phyloP scores from a whole-genome alignment of 805 yeast genomes.

The Millerozyma acaciae region DNA sequence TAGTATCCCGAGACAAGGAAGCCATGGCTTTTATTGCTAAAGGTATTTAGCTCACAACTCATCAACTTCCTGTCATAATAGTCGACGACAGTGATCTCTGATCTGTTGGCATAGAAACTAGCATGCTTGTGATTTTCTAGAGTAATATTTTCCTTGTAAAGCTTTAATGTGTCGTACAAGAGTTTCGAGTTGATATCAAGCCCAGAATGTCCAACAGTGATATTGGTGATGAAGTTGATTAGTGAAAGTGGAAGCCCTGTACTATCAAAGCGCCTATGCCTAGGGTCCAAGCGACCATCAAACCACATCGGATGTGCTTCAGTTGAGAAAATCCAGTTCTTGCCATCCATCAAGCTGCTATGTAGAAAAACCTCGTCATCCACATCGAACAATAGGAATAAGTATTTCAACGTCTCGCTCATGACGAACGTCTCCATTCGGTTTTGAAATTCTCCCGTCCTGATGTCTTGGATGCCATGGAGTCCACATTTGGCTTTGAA shows the following conservation, averaged over 20 bases:
- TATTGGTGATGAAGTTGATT: too few species aligned
- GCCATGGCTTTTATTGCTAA: constrained; percentile 7
- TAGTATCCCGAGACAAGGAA: constrained; percentile 37
- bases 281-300: constrained; percentile 21
- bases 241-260: too few species aligned
- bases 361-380: constrained; percentile 45
- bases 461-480: constrained; percentile 67
- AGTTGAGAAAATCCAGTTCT: constrained; percentile 67
- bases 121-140: too few species aligned
- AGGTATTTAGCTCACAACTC: constrained; percentile 31
- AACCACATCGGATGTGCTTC: constrained; percentile 93
- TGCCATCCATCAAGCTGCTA: constrained; percentile 23
- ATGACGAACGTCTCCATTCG: constrained; percentile 90
- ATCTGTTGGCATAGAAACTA: too few species aligned
- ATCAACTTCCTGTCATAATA: constrained; percentile 18
- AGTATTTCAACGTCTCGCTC: constrained; percentile 82
- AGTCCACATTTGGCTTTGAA: constrained; percentile 74
- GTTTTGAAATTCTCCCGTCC: constrained; percentile 60
- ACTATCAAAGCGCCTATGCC: too few species aligned
- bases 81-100: constrained; percentile 11
- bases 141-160: too few species aligned
- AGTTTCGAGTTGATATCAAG: too few species aligned
- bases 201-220: too few species aligned
- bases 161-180: too few species aligned
- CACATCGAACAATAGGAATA: constrained; percentile 74